phyloP scores from a whole-genome alignment of 768 basidiomycete genomes.

The Pleurotus platypus region DNA sequence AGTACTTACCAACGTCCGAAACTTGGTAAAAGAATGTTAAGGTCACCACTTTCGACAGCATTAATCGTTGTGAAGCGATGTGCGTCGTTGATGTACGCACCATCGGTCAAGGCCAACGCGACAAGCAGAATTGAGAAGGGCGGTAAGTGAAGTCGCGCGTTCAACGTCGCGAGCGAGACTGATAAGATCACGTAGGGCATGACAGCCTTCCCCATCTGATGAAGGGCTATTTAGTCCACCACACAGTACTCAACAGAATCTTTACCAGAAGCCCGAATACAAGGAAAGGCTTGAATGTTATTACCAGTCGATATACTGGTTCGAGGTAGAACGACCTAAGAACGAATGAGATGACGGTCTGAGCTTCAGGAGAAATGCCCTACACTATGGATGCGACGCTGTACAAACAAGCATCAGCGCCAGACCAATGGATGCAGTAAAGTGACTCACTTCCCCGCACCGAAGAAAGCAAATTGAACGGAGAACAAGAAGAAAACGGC shows the following conservation, averaged over 20 bases:
- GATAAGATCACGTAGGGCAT: constrained; percentile 78
- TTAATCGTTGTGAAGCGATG: neutral
- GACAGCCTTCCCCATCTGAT: constrained; percentile 76
- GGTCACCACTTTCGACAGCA: constrained; percentile 63
- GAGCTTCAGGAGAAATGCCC: constrained; percentile 20
- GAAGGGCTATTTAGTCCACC: too few relatives aligned
- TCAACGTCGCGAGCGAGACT: constrained; percentile 63
- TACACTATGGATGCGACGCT: constrained; percentile 83
- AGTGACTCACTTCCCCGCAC: constrained; percentile 70
- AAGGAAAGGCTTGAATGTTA: constrained; percentile 81
- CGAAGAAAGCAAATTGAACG: constrained; percentile 84
- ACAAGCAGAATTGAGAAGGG: constrained; percentile 81
- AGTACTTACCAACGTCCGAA: constrained; percentile 61
- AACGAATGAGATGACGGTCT: too few relatives aligned
- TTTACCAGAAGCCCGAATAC: constrained; percentile 70
- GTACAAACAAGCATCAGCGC: neutral
- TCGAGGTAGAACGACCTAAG: constrained; percentile 80
- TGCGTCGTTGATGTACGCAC: constrained; percentile 25
- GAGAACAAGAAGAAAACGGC: constrained; percentile 84
- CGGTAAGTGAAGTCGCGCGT: constrained; percentile 62
- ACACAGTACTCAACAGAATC: too few relatives aligned
- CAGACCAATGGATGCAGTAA: neutral
- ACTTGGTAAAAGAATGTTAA: constrained; percentile 82
- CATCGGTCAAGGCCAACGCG: constrained; percentile 70
- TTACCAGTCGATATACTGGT: constrained; percentile 83